Evolutionary conservation across 2,329 filamentous ascomycete species (phyloP).

Genomic region (Fusarium sp.): DNA sequence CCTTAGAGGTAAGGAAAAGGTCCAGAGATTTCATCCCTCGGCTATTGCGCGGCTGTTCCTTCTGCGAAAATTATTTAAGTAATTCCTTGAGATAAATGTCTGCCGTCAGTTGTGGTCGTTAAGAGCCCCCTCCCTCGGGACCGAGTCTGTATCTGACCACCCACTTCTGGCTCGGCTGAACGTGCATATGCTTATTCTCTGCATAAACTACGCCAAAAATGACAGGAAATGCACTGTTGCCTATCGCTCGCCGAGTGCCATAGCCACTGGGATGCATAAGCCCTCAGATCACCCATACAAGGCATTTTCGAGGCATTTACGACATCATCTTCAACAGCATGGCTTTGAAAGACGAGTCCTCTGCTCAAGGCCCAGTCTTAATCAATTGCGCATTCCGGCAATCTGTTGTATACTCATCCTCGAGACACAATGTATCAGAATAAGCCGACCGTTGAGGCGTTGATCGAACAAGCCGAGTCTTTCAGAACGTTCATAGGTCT

Average conservation of each 20-base stretch:
- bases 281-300: too few species aligned
- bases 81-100: not conserved
- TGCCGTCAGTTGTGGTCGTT: not conserved
- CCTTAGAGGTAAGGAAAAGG: too few species aligned
- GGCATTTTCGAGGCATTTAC: too few species aligned
- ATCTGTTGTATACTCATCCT: not conserved
- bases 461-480: not conserved
- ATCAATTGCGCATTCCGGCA: not conserved
- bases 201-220: too few species aligned
- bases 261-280: not conserved
- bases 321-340: too few species aligned
- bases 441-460: not conserved
- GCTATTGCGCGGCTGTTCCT: too few species aligned
- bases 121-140: not conserved
- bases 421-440: not conserved
- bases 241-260: not conserved
- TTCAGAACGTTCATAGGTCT: conserved; percentile 4
- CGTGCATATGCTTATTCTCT: not conserved
- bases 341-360: too few species aligned
- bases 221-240: not conserved
- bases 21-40: too few species aligned
- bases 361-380: not conserved
- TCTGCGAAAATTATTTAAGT: too few species aligned
- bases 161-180: not conserved
- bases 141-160: not conserved